A percentile compares a stretch with the other conserved stretches of the same genome.
phyloP scores from a whole-genome alignment of 768 basidiomycete species.

The Lentinula aciculospora region DNA sequence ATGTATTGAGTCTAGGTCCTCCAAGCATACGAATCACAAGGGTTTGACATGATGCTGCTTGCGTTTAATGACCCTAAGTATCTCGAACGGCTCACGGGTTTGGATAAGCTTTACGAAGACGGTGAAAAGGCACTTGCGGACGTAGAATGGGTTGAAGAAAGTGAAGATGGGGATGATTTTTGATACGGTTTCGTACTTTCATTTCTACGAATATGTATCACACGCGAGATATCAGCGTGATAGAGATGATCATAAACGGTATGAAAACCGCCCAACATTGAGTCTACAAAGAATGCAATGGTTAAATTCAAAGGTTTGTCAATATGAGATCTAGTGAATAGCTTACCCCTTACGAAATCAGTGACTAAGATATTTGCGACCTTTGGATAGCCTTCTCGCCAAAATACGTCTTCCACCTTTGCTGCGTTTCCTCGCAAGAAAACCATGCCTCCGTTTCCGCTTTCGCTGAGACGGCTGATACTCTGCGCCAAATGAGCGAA shows the following conservation, averaged over 20 bases:
- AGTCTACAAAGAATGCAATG: no score
- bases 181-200: slow-evolving; percentile 6
- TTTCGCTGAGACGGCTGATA: slow-evolving; percentile 96
- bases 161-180: slow-evolving; percentile 27
- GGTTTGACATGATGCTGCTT: slow-evolving; percentile 71
- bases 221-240: not conserved
- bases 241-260: no score
- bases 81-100: slow-evolving; percentile 69
- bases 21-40: slow-evolving; percentile 73
- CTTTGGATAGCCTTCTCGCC: slow-evolving; percentile 63
- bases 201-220: not conserved
- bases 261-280: not conserved
- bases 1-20: slow-evolving; percentile 47
- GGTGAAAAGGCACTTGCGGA: slow-evolving; percentile 65
- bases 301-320: no score
- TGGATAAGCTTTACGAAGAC: slow-evolving; percentile 73
- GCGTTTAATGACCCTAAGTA: slow-evolving; percentile 82
- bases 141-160: slow-evolving; percentile 76
- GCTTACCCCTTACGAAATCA: slow-evolving; percentile 21
- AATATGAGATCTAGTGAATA: no score
- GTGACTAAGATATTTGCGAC: slow-evolving; percentile 77
- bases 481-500: slow-evolving; percentile 72
- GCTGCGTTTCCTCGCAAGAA: slow-evolving; percentile 69
- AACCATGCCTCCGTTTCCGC: slow-evolving; percentile 90
- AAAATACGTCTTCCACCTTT: slow-evolving; percentile 71